Base-by-base conservation (phyloP, 1,284 basidiomycete species). In the Ganoderma multipileum region DNA sequence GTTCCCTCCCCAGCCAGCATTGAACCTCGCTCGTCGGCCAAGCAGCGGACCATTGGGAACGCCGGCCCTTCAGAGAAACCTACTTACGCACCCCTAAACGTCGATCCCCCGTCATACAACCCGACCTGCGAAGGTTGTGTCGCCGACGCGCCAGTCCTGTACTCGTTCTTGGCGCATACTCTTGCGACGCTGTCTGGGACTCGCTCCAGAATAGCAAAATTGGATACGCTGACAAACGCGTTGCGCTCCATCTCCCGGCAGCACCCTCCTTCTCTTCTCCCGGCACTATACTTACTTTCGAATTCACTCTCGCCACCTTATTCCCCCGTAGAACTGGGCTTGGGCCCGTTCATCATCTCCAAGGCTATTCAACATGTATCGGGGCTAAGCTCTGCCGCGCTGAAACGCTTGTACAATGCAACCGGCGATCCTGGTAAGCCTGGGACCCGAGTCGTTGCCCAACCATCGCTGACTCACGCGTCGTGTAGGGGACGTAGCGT, bases 201-300 rank as follows among this genome's bases (percentile, higher is more conserved):
- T 0, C 87, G 91, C 30, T 96, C 95, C 18, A 89, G 96, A n/a
- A 91, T 94, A 57, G 80, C 85, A 39, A 97, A 98, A 71, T 82
- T 91, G 55, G 90, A 95, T 70, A 89, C 90, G 18, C 81, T 98
- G 65, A 95, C 95, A 30, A 98, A 98, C 72, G 81, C 89, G 11
- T 81, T 98, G 14, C 90, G 94, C 26, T 86, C 89, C 16, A 86
- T 97, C 60, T 84, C 91, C 66, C 79, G 82, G 42, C 87, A 91
- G 70, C 90, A 96, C 74, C 88, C 93, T 0, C 70, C 83, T 12
- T 93, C 94, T 57, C 85, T 98, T 57, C 81, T 93, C 54, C 87
- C 94, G 16, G 85, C 94, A n/a, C 83, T 97, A n/a, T 98, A 97
- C 80, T 88, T 98, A 33, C 84, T 97, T 50, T 95, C 94, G 33